Base-by-base conservation (phyloP, 768 basidiomycete genomes). In the Psilocybe subaeruginosa region DNA sequence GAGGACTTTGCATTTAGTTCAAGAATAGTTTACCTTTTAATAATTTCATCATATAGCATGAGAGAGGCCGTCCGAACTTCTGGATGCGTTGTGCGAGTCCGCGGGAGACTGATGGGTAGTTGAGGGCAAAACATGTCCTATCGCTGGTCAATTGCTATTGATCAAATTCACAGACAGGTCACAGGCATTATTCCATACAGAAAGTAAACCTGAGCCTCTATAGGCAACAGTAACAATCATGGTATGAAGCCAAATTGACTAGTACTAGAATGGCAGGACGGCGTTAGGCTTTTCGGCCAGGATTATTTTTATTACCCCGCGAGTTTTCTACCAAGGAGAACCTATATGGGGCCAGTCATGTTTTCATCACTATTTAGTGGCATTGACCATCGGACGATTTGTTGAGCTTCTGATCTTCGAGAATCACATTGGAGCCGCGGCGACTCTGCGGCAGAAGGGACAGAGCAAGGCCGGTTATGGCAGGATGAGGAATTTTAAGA, bases 381-480 rank as follows among this genome's bases (percentile, higher is more conserved):
- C 33, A 39, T 53, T 39, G 55, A 53, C 59, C 57, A 64, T 71
- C 64, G 62, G 61, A 66, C 59, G 67, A 59, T 62, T 62, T 35
- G 59, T 29, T 49, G 27, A 30, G 61, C 61, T 75, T 74, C 72
- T 74, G 70, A 72, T 77, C 73, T 73, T 74, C 70, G 67, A 73
- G 70, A 73, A 71, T 70, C 56, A 45, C 54, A 51, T 54, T 67
- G 65, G 52, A 72, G 69, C 73, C 71, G 73, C 73, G 72, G 74
- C 68, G 68, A 63, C 66, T 68, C 64, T 72, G 66, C 72, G 72
- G 73, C 69, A 73, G 72, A 72, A 72, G 66, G 57, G 46, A 31
- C 31, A 54, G 64, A 33, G 48, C 49, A 37, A 60, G 39, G 52
- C 41, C 41, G 14, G 41, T 43, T 43, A 47, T 50, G 43, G 35